A percentile compares a stretch with the other conserved stretches of the same genome.
Conservation (phyloP, 208 protist species). For the Leishmania major region DNA sequence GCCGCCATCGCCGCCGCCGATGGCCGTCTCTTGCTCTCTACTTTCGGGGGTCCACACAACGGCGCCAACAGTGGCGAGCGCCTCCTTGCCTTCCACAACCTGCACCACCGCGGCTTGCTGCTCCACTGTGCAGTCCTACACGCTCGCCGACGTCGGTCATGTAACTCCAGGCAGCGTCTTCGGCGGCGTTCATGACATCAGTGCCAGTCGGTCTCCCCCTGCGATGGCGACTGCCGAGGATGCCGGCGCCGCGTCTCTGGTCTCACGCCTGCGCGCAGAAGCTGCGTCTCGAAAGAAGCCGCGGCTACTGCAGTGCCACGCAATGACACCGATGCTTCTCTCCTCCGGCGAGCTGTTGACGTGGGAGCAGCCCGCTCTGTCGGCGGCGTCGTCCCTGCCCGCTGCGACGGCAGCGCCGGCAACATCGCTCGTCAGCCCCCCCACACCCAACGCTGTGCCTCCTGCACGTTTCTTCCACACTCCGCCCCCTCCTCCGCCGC, state of each 20-base stretch:
- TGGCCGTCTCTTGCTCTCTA: background rate
- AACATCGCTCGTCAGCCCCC: background rate
- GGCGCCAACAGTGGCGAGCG: background rate
- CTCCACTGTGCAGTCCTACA: conserved; percentile 10
- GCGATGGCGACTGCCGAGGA: background rate
- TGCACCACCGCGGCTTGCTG: conserved; percentile 19
- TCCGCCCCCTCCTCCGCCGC: background rate
- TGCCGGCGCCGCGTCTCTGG: background rate
- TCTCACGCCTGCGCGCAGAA: conserved; percentile 12
- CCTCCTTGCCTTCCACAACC: conserved; percentile 4
- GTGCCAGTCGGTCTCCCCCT: background rate
- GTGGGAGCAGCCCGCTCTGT: background rate
- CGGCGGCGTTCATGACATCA: conserved; percentile 6
- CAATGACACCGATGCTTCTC: conserved; percentile 20
- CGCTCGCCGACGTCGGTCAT: background rate
- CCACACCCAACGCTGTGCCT: no score
- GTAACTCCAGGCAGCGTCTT: background rate
- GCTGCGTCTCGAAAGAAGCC: background rate
- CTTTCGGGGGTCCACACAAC: conserved; percentile 16
- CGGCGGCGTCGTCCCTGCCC: background rate
- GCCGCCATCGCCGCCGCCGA: background rate
- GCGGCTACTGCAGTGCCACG: conserved; percentile 11
- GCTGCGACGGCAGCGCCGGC: background rate
- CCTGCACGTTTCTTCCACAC: background rate
- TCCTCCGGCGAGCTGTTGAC: conserved; percentile 11